Evolutionary conservation across 2,329 filamentous ascomycete genomes (phyloP).

Genomic region (Aspergillus sergii): DNA sequence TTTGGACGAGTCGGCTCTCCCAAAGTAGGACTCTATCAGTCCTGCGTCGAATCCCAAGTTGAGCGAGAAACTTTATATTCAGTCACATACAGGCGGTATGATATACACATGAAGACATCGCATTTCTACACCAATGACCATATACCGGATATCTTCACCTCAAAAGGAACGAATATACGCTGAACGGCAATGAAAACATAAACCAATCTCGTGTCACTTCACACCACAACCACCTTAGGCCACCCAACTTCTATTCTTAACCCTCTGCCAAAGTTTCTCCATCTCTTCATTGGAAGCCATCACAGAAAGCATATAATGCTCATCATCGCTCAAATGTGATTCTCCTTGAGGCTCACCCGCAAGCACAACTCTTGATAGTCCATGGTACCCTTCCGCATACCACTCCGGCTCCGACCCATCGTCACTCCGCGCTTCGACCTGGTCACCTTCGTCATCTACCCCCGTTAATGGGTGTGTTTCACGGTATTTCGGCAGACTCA

Average conservation of each 20-base stretch:
- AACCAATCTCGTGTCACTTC: not conserved
- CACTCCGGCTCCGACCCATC: slow-evolving; percentile 18
- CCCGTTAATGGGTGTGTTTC: slow-evolving; percentile 10
- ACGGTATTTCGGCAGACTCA: slow-evolving; percentile 17
- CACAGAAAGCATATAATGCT: slow-evolving; percentile 14
- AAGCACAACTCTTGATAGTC: slow-evolving; percentile 18
- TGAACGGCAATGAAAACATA: not conserved
- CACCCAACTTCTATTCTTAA: slow-evolving; percentile 15
- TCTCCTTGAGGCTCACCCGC: slow-evolving; percentile 19
- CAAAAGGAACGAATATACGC: not conserved
- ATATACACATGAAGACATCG: no score
- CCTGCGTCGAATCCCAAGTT: not conserved
- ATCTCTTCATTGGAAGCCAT: slow-evolving; percentile 21
- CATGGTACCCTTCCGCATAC: slow-evolving; percentile 18
- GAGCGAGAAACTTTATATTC: not conserved
- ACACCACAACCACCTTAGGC: not conserved
- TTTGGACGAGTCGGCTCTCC: no score
- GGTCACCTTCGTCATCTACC: slow-evolving; percentile 7
- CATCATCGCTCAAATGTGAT: slow-evolving; percentile 11
- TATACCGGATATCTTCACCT: no score
- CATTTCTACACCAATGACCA: not conserved
- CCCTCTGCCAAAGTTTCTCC: slow-evolving; percentile 16
- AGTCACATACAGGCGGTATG: not conserved
- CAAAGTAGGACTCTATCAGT: not conserved
- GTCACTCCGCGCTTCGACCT: slow-evolving; percentile 13